These are phyloP conservation scores for Sporothrix pallida DNA, from an alignment of 2,329 filamentous ascomycete species.

Conservation along the genomic window DNA sequence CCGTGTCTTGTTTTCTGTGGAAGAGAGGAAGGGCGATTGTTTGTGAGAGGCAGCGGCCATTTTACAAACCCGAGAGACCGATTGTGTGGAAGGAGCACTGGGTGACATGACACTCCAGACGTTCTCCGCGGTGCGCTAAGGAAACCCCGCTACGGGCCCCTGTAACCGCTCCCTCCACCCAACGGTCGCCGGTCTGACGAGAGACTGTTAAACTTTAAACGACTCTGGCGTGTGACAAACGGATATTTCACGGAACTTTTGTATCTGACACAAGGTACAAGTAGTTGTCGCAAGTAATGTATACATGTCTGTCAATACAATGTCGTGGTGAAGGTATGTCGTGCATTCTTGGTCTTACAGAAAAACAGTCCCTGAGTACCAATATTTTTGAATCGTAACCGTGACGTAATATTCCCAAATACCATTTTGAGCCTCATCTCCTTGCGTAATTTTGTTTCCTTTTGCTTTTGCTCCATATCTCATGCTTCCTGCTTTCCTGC, in stretches of 20 bases:
- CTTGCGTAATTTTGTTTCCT: not conserved
- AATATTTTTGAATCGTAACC: not conserved
- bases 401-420: not conserved
- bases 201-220: not conserved
- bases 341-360: not conserved
- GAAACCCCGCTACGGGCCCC: conserved; percentile 1
- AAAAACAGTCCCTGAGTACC: not conserved
- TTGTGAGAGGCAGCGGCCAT: not conserved
- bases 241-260: not conserved
- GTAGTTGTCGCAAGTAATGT: too few species aligned
- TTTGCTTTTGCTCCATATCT: not conserved
- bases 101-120: not conserved
- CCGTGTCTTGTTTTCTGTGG: not conserved
- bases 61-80: conserved; percentile 6
- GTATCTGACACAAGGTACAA: not conserved
- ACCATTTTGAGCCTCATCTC: not conserved
- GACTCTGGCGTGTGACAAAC: not conserved
- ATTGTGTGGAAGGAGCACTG: too few species aligned
- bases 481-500: not conserved
- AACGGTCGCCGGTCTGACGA: not conserved
- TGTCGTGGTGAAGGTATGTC: not conserved
- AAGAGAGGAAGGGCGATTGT: not conserved
- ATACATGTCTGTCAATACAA: not conserved
- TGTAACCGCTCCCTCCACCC: not conserved
- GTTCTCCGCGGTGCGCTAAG: conserved; percentile 8